phyloP scores from a whole-genome alignment of 2,329 filamentous ascomycete species.

The Lasiodiplodia sp. region DNA sequence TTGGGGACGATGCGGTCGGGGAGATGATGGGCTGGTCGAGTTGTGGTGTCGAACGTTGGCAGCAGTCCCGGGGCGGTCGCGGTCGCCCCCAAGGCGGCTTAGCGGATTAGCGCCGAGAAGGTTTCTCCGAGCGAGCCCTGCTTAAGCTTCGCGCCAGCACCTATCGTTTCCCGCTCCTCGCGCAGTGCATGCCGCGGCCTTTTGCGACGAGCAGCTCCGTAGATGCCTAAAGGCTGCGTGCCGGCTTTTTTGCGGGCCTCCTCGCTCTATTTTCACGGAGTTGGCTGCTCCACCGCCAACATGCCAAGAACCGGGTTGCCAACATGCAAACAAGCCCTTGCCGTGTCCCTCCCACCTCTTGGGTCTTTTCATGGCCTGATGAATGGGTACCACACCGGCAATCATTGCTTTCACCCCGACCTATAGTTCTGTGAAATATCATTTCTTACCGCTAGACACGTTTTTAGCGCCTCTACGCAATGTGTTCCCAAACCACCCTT shows the following conservation, averaged over 20 bases:
- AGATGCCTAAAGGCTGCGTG: not conserved
- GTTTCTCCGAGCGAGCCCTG: constrained; percentile 29
- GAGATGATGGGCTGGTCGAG: constrained; percentile 30
- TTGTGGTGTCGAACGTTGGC: constrained; percentile 28
- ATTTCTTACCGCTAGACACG: no score
- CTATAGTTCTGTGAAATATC: no score
- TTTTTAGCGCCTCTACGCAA: no score
- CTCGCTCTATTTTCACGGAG: not conserved
- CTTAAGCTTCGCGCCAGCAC: constrained; percentile 26
- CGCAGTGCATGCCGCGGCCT: not conserved
- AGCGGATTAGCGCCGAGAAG: constrained; percentile 26
- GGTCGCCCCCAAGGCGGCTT: constrained; percentile 23
- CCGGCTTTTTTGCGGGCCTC: not conserved
- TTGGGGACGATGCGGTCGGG: constrained; percentile 26
- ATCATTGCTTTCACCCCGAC: not conserved
- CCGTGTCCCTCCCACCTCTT: not conserved
- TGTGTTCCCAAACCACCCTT: no score
- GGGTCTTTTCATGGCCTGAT: not conserved
- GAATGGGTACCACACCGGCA: not conserved
- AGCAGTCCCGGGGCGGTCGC: constrained; percentile 22
- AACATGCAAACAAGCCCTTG: not conserved
- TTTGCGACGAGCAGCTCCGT: not conserved
- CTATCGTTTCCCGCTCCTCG: constrained; percentile 1
- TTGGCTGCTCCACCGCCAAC: not conserved
- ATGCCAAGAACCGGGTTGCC: not conserved